A percentile compares a stretch with the other conserved stretches of the same genome.
Evolutionary conservation across 1,284 basidiomycete genomes (phyloP).

Genomic region (Lignosus rhinocerotis): DNA sequence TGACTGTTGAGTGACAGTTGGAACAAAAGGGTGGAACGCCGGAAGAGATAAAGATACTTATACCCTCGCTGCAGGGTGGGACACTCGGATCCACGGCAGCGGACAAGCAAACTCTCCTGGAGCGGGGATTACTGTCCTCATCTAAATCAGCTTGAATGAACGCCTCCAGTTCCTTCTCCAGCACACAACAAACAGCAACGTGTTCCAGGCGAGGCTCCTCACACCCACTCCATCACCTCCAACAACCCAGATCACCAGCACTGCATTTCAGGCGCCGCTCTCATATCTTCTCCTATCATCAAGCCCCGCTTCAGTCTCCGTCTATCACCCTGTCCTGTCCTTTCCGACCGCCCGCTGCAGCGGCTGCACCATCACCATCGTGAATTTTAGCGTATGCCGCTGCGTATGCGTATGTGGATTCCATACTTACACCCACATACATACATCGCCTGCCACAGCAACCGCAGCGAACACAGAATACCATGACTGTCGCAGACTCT

Average conservation of each 20-base stretch:
- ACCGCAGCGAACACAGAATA: neutral
- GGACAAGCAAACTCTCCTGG: constrained; percentile 18
- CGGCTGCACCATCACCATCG: too few relatives aligned
- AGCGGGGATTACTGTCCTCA: constrained; percentile 24
- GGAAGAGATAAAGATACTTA: constrained; percentile 24
- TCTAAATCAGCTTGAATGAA: constrained; percentile 18
- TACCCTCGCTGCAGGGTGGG: constrained; percentile 18
- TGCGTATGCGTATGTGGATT: neutral
- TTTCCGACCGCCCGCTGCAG: too few relatives aligned
- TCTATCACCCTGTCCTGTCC: neutral
- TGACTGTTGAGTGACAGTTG: constrained; percentile 8
- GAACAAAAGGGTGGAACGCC: constrained; percentile 19
- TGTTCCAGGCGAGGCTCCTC: constrained; percentile 28
- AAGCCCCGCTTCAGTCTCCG: neutral
- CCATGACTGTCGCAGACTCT: constrained; percentile 2
- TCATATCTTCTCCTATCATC: neutral
- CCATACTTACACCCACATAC: neutral
- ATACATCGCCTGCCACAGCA: neutral
- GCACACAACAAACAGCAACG: constrained; percentile 24
- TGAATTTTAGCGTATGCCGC: too few relatives aligned
- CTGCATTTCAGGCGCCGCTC: neutral
- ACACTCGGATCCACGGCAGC: constrained; percentile 22
- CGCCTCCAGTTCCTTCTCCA: constrained; percentile 13
- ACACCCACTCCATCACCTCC: constrained; percentile 15
- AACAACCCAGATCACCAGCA: constrained; percentile 22